A percentile compares a stretch with the other conserved stretches of the same genome.
Conservation (phyloP, 345 rosid species). For the Diplotaxis tenuifolia region DNA sequence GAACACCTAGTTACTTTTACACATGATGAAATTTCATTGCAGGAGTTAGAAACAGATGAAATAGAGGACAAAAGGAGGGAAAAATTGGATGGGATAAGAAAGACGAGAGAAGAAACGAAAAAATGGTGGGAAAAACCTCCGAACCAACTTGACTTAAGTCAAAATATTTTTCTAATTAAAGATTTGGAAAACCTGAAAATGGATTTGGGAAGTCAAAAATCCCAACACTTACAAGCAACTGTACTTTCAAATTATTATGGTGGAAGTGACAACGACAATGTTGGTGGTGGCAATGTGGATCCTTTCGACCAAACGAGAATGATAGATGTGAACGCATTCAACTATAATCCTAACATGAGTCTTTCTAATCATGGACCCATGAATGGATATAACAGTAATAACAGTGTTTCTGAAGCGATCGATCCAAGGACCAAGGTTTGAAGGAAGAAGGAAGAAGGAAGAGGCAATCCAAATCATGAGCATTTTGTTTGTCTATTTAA, state of each 20-base stretch:
- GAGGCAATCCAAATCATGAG: neutral
- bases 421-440: neutral
- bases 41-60: constrained; percentile 35
- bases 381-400: neutral
- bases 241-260: neutral
- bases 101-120: constrained; percentile 8
- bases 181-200: constrained; percentile 40
- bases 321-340: neutral
- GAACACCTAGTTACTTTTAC: neutral
- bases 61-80: constrained; percentile 40
- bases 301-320: neutral
- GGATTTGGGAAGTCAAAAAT: constrained; percentile 30
- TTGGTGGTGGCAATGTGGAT: neutral
- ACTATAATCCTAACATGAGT: neutral
- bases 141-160: constrained; percentile 32
- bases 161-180: constrained; percentile 37
- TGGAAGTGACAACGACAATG: neutral
- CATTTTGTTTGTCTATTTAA: neutral
- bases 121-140: constrained; percentile 57
- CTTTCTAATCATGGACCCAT: neutral
- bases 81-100: constrained; percentile 33
- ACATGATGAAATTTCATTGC: neutral
- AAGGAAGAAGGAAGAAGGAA: neutral
- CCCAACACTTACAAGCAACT: neutral
- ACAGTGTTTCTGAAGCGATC: neutral